Base-by-base conservation (phyloP, 192 early-diverging fungal genomes). In the Backusella tarrabulga region DNA sequence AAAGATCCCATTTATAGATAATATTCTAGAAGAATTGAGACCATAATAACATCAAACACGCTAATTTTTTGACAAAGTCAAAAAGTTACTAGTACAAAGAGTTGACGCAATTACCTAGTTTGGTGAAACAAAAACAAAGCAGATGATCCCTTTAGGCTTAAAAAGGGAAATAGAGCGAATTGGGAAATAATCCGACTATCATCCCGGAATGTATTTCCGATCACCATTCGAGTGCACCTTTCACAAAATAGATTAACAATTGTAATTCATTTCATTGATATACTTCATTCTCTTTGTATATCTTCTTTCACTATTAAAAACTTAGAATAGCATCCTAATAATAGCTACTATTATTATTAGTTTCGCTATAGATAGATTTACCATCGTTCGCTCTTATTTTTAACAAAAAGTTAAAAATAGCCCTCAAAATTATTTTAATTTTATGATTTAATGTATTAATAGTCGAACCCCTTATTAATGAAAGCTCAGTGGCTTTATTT, bases 391-490 rank as follows among this genome's bases (percentile, higher is more conserved):
- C 56, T 63, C 56, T 63, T 63, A 63, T 63, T 63, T 63, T 63
- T 63, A 63, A 63, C 56, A n/a, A n/a, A n/a, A n/a, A n/a, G 56
- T 63, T 63, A 63, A 63, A 63, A 63, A 63, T 63, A 63, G 56
- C n/a, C 21, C 3, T 63, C 8, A 14, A n/a, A 23, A 23, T 23
- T 29, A 63, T 63, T 63, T 63, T 63, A 63, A 63, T 63, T 12
- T 63, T 63, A 63, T 29, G 26, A 29, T 9, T 63, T 63, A 12
- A 63, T 63, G 23, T 63, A 63, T 63, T 63, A 63, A 63, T 63
- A 63, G 56, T 32, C 26, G 4, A 6, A 29, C 23, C 56, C 21
- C 26, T 29, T 63, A 4, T 54, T 54, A 21, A 63, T 63, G 23
- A 63, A 29, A 63, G 9, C 26, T 29, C 23, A 9, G 26, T 7